phyloP scores from a whole-genome alignment of 75 land plant species.

The Cupressus sempervirens region DNA sequence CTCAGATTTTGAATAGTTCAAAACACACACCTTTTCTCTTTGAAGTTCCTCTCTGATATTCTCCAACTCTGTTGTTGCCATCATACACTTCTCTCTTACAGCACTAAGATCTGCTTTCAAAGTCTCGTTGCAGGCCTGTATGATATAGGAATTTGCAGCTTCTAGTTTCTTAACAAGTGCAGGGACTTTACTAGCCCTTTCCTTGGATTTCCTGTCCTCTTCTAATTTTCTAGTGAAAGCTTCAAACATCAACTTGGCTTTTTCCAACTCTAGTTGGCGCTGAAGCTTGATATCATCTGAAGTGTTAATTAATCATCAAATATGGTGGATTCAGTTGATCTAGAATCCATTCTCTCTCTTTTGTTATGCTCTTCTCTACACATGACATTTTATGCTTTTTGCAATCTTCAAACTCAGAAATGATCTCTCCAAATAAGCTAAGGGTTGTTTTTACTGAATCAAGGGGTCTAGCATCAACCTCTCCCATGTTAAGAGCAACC shows the following conservation, averaged over 20 bases:
- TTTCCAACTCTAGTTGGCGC: not conserved
- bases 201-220: not conserved
- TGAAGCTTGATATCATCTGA: not conserved
- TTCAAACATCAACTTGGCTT: not conserved
- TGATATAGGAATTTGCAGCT: not conserved
- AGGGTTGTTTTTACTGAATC: not conserved
- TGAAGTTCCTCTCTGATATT: not conserved
- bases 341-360: not conserved
- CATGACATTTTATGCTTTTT: not conserved
- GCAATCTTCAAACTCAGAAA: not conserved
- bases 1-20: not conserved
- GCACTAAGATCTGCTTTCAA: not conserved
- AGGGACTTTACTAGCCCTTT: not conserved
- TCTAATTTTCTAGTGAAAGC: not conserved
- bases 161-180: constrained; percentile 1
- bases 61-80: not conserved
- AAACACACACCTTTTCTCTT: not conserved
- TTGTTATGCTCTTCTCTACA: not conserved
- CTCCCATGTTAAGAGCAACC: not conserved
- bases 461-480: constrained; percentile 3
- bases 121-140: not conserved
- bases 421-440: not conserved
- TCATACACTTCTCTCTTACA: not conserved
- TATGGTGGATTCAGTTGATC: not conserved
- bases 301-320: not conserved